phyloP scores from a whole-genome alignment of 805 yeast genomes.

The Isabelozyma gotoi region DNA sequence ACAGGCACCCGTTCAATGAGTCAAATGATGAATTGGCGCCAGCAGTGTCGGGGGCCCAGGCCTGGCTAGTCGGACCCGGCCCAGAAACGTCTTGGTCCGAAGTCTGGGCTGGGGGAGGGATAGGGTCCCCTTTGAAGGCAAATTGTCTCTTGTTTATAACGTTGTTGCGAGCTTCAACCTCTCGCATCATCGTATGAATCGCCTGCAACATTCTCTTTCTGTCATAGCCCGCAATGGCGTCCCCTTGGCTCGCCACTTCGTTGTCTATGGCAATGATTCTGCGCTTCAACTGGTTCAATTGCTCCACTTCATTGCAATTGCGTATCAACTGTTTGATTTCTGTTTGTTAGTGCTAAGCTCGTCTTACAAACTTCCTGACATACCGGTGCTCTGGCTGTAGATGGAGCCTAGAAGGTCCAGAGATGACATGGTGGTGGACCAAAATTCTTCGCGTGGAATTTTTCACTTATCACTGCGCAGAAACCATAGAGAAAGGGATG shows the following conservation, averaged over 20 bases:
- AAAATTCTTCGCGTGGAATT: too few relatives aligned
- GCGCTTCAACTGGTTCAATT: conserved; percentile 2
- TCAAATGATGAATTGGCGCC: too few relatives aligned
- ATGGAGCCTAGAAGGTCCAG: neutral
- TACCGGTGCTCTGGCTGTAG: neutral
- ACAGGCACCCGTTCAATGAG: too few relatives aligned
- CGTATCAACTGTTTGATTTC: conserved; percentile 9
- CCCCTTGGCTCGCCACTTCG: conserved; percentile 5
- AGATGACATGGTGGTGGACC: neutral
- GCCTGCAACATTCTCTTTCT: conserved; percentile 18
- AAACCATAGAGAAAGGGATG: too few relatives aligned
- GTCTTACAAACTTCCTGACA: neutral
- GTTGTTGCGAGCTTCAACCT: conserved; percentile 18
- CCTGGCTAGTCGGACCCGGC: too few relatives aligned
- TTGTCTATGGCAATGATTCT: conserved; percentile 9
- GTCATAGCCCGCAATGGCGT: conserved; percentile 11
- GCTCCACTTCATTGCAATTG: conserved; percentile 5
- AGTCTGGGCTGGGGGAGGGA: conserved; percentile 6
- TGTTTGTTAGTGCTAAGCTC: conserved; percentile 1
- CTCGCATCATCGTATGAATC: conserved; percentile 17
- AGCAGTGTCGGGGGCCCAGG: too few relatives aligned
- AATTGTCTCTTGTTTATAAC: conserved; percentile 16
- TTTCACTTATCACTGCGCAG: too few relatives aligned
- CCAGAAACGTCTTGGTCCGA: too few relatives aligned
- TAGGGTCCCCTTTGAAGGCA: conserved; percentile 30